phyloP scores from a whole-genome alignment of 2,329 filamentous ascomycete species.

The Coniella vitis region DNA sequence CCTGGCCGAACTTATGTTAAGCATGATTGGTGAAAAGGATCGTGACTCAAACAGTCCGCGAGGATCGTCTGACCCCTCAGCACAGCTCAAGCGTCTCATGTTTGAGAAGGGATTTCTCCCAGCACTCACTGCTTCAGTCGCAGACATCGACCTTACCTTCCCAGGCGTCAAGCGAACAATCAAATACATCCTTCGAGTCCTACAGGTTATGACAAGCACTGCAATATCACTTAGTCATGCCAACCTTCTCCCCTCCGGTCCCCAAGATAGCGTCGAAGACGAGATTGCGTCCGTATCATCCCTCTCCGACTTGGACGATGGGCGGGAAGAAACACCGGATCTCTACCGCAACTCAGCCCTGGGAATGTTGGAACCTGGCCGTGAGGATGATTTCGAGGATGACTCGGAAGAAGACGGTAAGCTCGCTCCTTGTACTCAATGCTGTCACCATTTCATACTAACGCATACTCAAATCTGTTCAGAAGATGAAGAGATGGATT shows the following conservation, averaged over 20 bases:
- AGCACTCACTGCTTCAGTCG: slow-evolving; percentile 82
- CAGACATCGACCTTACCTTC: slow-evolving; percentile 92
- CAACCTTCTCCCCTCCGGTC: slow-evolving; percentile 59
- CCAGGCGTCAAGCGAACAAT: slow-evolving; percentile 88
- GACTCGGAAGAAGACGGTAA: slow-evolving; percentile 53
- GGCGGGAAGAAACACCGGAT: slow-evolving; percentile 91
- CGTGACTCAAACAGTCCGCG: slow-evolving; percentile 43
- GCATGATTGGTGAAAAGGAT: slow-evolving; percentile 79
- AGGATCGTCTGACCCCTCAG: slow-evolving; percentile 22
- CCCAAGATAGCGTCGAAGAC: slow-evolving; percentile 68
- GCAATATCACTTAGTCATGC: slow-evolving; percentile 79
- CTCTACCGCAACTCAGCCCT: slow-evolving; percentile 93
- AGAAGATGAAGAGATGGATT: slow-evolving; percentile 79
- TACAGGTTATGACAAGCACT: slow-evolving; percentile 80
- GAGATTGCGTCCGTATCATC: slow-evolving; percentile 84
- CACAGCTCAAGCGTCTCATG: slow-evolving; percentile 86
- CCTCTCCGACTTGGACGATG: slow-evolving; percentile 78
- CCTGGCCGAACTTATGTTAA: slow-evolving; percentile 84
- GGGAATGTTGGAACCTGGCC: slow-evolving; percentile 83
- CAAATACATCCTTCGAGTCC: slow-evolving; percentile 88
- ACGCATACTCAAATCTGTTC: slow-evolving; percentile 25
- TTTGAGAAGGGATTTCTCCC: slow-evolving; percentile 95
- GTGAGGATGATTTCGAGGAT: slow-evolving; percentile 75
- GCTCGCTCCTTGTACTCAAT: slow-evolving; percentile 14
- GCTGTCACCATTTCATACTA: slow-evolving; percentile 4